Conservation (phyloP, 2,329 filamentous ascomycete species). For the Claviceps humidiphila region DNA sequence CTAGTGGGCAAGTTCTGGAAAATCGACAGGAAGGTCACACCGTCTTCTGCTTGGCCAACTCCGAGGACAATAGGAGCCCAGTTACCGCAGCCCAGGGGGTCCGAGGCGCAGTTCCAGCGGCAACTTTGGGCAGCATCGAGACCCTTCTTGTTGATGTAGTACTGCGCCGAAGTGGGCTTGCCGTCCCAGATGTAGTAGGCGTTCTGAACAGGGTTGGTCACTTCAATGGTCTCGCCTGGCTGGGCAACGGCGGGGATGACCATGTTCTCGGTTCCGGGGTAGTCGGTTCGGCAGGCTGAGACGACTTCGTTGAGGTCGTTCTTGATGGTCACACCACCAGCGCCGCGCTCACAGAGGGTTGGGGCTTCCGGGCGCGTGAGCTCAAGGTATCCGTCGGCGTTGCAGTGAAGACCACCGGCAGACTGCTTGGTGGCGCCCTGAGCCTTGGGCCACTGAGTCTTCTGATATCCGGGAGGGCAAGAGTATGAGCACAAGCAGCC, state of each 20-base stretch:
- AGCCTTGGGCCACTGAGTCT: constrained; percentile 70
- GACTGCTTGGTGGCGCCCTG: constrained; percentile 77
- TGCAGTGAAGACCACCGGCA: constrained; percentile 77
- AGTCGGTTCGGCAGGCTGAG: constrained; percentile 86
- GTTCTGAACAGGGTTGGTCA: constrained; percentile 63
- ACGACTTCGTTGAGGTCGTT: constrained; percentile 59
- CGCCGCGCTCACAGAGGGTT: constrained; percentile 63
- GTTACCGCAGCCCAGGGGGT: constrained; percentile 55
- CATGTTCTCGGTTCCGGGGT: constrained; percentile 85
- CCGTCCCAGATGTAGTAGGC: constrained; percentile 70
- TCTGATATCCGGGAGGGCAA: constrained; percentile 83
- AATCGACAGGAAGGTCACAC: constrained; percentile 66
- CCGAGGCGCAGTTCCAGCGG: constrained; percentile 48
- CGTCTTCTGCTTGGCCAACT: constrained; percentile 52
- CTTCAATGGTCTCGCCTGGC: constrained; percentile 42
- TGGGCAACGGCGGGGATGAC: constrained; percentile 58
- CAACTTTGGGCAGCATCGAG: constrained; percentile 55
- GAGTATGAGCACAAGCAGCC: constrained; percentile 81
- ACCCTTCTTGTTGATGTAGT: constrained; percentile 86
- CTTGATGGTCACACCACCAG: constrained; percentile 55
- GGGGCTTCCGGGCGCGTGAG: constrained; percentile 56
- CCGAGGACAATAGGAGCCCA: constrained; percentile 80
- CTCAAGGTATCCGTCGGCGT: constrained; percentile 55
- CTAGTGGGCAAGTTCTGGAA: constrained; percentile 75
- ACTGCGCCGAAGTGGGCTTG: constrained; percentile 73